Evolutionary conservation across 129 eudicot species (phyloP).

Genomic region (Flaveria sonorensis): DNA sequence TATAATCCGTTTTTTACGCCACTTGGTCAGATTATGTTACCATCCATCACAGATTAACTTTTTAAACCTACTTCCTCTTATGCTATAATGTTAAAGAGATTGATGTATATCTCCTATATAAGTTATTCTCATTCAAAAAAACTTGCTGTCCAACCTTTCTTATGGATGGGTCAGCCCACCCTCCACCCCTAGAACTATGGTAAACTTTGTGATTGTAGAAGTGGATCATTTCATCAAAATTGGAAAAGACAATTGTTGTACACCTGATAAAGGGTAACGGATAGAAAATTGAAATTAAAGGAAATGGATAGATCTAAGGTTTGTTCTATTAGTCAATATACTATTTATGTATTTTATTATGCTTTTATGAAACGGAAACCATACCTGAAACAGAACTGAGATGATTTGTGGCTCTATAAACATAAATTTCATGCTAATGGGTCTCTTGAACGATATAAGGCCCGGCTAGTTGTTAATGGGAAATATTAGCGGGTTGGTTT

Average conservation of each 20-base stretch:
- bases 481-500: no score
- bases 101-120: background rate
- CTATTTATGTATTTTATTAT: no score
- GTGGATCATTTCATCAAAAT: background rate
- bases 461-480: no score
- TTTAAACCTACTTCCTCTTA: background rate
- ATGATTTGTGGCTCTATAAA: no score
- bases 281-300: no score
- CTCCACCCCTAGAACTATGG: background rate
- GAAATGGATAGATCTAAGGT: no score
- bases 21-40: background rate
- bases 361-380: no score
- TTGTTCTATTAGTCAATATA: no score
- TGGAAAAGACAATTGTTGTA: background rate
- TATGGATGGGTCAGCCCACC: background rate
- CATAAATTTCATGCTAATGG: no score
- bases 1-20: background rate
- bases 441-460: no score
- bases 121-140: background rate
- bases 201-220: background rate
- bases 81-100: background rate
- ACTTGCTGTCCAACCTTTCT: background rate
- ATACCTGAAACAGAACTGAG: no score
- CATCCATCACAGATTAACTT: background rate
- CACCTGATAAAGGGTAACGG: no score